A percentile compares a stretch with the other conserved stretches of the same genome.
These are phyloP conservation scores for Dioszegia hungarica DNA, from an alignment of 768 basidiomycete genomes.

Conservation along the genomic window DNA sequence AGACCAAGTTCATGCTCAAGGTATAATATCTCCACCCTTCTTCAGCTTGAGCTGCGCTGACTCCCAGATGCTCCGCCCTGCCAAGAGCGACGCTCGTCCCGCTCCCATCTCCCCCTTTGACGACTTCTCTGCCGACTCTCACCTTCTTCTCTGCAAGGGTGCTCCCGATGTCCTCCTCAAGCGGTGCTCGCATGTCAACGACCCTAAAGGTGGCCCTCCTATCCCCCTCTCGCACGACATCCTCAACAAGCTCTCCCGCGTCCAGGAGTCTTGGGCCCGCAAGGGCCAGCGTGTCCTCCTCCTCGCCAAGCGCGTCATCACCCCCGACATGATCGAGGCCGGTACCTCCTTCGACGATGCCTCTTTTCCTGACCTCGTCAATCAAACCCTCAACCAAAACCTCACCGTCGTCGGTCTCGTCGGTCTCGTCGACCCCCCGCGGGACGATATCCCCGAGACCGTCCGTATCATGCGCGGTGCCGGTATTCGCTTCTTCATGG, in stretches of 20 bases:
- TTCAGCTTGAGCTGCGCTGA: neutral
- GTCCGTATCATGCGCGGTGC: slow-evolving; percentile 52
- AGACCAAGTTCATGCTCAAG: slow-evolving; percentile 59
- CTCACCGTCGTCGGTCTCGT: slow-evolving; percentile 59
- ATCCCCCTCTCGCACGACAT: slow-evolving; percentile 44
- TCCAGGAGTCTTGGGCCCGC: slow-evolving; percentile 55
- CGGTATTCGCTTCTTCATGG: slow-evolving; percentile 62
- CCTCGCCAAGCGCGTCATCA: slow-evolving; percentile 54
- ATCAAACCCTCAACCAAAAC: slow-evolving; percentile 50
- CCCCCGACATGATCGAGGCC: slow-evolving; percentile 47
- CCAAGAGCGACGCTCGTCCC: slow-evolving; percentile 5
- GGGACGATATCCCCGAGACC: slow-evolving; percentile 55
- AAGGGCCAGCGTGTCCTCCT: slow-evolving; percentile 63
- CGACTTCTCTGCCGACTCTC: slow-evolving; percentile 22
- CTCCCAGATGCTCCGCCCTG: slow-evolving; percentile 11
- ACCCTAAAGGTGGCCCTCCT: slow-evolving; percentile 49
- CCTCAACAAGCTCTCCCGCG: slow-evolving; percentile 23
- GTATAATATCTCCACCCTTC: slow-evolving; percentile 37
- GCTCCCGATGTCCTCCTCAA: slow-evolving; percentile 55
- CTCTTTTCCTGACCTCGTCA: slow-evolving; percentile 53
- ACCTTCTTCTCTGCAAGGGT: slow-evolving; percentile 57
- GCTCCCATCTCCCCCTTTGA: slow-evolving; percentile 42
- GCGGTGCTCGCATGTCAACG: slow-evolving; percentile 48
- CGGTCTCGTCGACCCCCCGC: slow-evolving; percentile 61
- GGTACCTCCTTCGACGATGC: slow-evolving; percentile 41